Base-by-base conservation (phyloP, 164 flowering plant genomes). In the Saururus chinensis region DNA sequence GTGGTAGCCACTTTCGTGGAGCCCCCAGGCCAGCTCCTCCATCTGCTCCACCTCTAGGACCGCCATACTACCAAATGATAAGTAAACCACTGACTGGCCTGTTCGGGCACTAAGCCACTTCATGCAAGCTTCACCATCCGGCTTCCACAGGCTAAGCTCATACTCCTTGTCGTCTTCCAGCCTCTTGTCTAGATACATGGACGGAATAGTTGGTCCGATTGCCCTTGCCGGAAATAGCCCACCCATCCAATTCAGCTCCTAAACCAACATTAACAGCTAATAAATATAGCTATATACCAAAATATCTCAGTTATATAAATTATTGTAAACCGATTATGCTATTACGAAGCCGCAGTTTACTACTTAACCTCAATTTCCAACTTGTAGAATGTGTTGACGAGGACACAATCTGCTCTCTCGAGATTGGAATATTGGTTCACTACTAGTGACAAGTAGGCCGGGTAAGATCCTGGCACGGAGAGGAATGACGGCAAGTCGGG, bases 11-110 rank as follows among this genome's bases (percentile, higher is more conserved):
- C 78, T 69, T 21, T 72, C 70, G 57, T 66, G 75, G 58, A 81
- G 45, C 2, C 81, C 85, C 68, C 65, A 70, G 14, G 81, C 81
- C 19, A 79, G 48, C 62, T 77, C 81, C 57, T 55, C 4, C 41
- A 79, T 71, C 9, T 75, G 60, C 4, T 59, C 19, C 16, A 61
- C 67, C 12, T 30, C 57, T 4, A 69, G 37, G 1, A 37, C 52
- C 6, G 71, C 79, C 4, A 77, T 7, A 52, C 79, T 81, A 9
- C 84, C 84, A 56, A 74, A 74, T 67, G 80, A 75, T 2, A 63
- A 59, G 40, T 63, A 63, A 22, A 63, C 66, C 20, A 63, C 66
- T 16, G 66, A 63, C 0, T 30, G 19, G 11, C 17, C 17, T 1
- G 40, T 22, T 22, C 20, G 53, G 21, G 45, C 22, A 24, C 54